Conservation (phyloP, 169 alveolate species). For the Plasmodium blacklocki region DNA sequence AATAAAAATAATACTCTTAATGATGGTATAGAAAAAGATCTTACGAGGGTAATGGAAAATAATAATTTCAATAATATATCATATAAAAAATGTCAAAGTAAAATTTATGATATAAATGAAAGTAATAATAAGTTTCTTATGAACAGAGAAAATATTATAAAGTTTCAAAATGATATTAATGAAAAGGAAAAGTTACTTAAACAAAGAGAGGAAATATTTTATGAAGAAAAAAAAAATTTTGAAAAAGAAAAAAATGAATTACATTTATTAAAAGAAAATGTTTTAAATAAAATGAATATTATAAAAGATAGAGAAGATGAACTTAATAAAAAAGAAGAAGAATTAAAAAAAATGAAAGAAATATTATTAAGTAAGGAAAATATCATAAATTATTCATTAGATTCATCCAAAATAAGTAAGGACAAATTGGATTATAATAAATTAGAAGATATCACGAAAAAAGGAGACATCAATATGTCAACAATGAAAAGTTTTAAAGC, state of each 20-base stretch:
- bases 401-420: no score
- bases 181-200: constrained; percentile 20
- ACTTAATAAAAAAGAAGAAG: constrained; percentile 39
- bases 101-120: neutral
- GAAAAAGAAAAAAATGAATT: constrained; percentile 27
- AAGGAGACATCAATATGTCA: neutral
- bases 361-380: constrained; percentile 1
- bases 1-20: neutral
- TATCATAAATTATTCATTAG: no score
- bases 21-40: neutral
- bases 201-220: constrained; percentile 36
- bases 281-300: constrained; percentile 21
- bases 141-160: neutral
- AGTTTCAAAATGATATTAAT: constrained; percentile 13
- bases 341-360: constrained; percentile 37
- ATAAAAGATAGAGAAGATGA: constrained; percentile 24
- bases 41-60: neutral
- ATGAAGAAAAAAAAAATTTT: constrained; percentile 28
- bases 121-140: neutral
- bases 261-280: constrained; percentile 17
- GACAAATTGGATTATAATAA: no score
- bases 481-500: neutral
- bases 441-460: neutral
- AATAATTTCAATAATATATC: neutral
- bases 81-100: no score